phyloP scores from a whole-genome alignment of 2,329 filamentous ascomycete species.

The Penicillium sp. region DNA sequence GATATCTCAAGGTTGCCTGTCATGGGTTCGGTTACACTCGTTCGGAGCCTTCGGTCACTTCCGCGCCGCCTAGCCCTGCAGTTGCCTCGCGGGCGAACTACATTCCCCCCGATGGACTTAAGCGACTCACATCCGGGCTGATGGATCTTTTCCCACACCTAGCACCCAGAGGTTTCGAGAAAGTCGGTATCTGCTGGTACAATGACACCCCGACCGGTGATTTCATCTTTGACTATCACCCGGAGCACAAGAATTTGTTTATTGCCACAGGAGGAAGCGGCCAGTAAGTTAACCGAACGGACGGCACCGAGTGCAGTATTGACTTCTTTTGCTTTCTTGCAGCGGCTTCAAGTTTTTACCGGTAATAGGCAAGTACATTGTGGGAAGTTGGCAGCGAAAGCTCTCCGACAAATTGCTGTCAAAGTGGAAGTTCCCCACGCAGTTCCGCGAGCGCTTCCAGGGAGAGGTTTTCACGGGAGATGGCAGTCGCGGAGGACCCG shows the following conservation, averaged over 20 bases:
- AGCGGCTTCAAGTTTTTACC: conserved; percentile 65
- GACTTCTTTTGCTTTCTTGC: background rate
- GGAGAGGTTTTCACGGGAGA: conserved; percentile 25
- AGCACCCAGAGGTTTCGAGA: conserved; percentile 58
- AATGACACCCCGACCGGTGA: conserved; percentile 68
- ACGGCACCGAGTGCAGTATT: background rate
- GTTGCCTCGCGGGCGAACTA: conserved; percentile 31
- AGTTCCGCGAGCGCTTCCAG: conserved; percentile 21
- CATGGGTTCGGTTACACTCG: conserved; percentile 66
- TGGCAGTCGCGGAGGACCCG: conserved; percentile 36
- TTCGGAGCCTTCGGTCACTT: conserved; percentile 17
- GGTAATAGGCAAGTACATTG: conserved; percentile 64
- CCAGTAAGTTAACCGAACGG: conserved; percentile 24
- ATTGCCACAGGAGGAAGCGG: conserved; percentile 33
- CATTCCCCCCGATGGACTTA: conserved; percentile 55
- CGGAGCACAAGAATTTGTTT: conserved; percentile 48
- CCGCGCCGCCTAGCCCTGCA: conserved; percentile 21
- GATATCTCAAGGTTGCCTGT: conserved; percentile 62
- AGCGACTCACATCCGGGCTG: conserved; percentile 60
- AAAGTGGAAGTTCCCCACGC: conserved; percentile 56
- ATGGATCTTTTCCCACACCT: conserved; percentile 61
- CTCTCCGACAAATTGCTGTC: conserved; percentile 55
- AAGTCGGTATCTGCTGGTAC: conserved; percentile 69
- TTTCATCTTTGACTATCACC: conserved; percentile 69
- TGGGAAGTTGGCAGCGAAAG: conserved; percentile 54